A percentile compares a stretch with the other conserved stretches of the same genome.
Evolutionary conservation across 257 asterid species (phyloP).

Genomic region (Solanum pennellii): DNA sequence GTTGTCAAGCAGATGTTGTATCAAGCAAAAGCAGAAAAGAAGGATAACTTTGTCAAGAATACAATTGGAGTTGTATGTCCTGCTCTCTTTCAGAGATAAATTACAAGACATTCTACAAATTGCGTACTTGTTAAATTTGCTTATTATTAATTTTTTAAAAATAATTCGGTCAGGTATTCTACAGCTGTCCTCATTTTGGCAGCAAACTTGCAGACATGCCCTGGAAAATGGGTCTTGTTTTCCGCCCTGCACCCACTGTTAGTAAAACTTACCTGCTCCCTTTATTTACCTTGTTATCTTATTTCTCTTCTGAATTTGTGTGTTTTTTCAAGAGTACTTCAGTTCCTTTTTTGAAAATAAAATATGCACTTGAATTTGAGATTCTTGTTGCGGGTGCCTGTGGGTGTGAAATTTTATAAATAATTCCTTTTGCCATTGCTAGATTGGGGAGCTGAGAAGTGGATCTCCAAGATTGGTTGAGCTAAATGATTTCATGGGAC

Average conservation of each 20-base stretch:
- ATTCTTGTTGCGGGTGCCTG: background rate
- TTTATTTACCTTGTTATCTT: background rate
- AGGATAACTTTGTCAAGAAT: slow-evolving; percentile 68
- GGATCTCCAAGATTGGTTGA: slow-evolving; percentile 93
- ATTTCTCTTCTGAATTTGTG: background rate
- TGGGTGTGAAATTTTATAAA: background rate
- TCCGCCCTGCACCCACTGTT: slow-evolving; percentile 98
- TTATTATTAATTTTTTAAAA: background rate
- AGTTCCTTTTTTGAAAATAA: background rate
- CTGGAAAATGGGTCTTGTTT: slow-evolving; percentile 95
- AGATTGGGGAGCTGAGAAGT: slow-evolving; percentile 97
- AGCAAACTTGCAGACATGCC: slow-evolving; percentile 99
- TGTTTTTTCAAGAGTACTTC: background rate
- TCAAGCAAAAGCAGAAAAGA: slow-evolving; percentile 77
- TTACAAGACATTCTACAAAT: background rate
- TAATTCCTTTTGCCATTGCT: slow-evolving; percentile 15
- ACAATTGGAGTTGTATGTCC: slow-evolving; percentile 78
- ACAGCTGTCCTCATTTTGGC: slow-evolving; percentile 98
- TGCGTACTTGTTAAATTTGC: background rate
- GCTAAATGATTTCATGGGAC: slow-evolving; percentile 77
- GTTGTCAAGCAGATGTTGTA: slow-evolving; percentile 94
- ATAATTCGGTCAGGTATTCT: slow-evolving; percentile 57
- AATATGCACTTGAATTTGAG: background rate
- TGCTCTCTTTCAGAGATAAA: background rate
- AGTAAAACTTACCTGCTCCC: slow-evolving; percentile 17